Evolutionary conservation across 106 monocot genomes (phyloP).

Genomic region (Platanthera zijinensis): DNA sequence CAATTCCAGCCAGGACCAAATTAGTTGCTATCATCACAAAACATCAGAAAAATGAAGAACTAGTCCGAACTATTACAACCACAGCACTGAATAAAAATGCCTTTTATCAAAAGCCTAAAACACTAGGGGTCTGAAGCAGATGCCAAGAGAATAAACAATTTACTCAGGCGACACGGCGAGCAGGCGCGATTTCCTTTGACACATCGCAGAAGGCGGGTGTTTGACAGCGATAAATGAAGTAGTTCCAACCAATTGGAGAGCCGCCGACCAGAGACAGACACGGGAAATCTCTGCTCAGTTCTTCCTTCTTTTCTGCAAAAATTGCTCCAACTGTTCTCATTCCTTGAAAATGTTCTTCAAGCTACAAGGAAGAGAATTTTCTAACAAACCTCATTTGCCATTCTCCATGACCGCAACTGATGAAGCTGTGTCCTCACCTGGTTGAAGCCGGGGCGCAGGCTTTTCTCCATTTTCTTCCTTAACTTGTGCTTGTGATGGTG

Average conservation of each 20-base stretch:
- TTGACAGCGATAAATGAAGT: constrained; percentile 4
- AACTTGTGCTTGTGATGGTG: neutral
- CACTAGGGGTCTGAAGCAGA: neutral
- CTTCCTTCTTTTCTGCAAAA: neutral
- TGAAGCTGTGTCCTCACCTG: constrained; percentile 1
- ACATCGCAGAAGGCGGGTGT: constrained; percentile 11
- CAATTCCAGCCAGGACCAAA: too few species aligned
- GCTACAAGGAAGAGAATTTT: neutral
- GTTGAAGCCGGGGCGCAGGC: neutral
- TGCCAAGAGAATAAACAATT: neutral
- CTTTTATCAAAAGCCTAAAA: too few species aligned
- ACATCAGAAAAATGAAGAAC: too few species aligned
- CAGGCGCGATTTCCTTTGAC: constrained; percentile 6
- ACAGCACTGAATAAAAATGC: too few species aligned
- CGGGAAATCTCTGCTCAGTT: neutral
- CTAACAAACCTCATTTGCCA: neutral
- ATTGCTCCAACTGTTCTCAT: neutral
- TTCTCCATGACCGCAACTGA: neutral
- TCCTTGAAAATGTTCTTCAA: neutral
- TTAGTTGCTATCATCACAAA: too few species aligned
- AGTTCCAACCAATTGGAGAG: constrained; percentile 28
- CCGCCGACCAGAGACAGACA: constrained; percentile 16
- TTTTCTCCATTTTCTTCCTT: constrained; percentile 10
- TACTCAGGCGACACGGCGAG: constrained; percentile 2
- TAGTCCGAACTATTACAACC: too few species aligned